Percentiles rank a stretch among this genome's conserved stretches.
Conservation (phyloP, 345 rosid genomes). For the Pseudoturritis turrita region DNA sequence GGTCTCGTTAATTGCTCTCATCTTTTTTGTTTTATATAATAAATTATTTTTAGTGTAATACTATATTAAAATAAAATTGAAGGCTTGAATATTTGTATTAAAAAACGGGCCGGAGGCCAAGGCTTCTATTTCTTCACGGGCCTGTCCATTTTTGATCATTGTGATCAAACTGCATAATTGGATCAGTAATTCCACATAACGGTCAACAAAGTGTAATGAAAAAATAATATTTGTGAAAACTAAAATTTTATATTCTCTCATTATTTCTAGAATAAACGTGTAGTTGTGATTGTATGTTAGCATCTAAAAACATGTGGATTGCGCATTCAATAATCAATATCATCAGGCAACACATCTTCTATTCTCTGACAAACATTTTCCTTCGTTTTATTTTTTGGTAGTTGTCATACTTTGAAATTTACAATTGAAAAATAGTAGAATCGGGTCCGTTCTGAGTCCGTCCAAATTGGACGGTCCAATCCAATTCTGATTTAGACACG, state of each 20-base stretch:
- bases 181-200: not conserved
- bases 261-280: not conserved
- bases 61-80: too few species aligned
- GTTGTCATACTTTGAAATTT: not conserved
- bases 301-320: not conserved
- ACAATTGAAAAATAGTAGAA: not conserved
- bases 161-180: not conserved
- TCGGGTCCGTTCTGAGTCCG: not conserved
- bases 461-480: too few species aligned
- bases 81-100: too few species aligned
- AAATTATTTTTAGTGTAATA: too few species aligned
- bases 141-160: too few species aligned
- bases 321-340: not conserved
- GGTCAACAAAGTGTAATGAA: not conserved
- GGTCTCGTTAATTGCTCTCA: too few species aligned
- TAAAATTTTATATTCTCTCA: not conserved
- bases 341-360: not conserved
- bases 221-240: not conserved
- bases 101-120: too few species aligned
- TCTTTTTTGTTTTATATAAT: too few species aligned
- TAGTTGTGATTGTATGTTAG: not conserved
- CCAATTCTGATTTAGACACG: not conserved
- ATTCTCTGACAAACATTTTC: not conserved
- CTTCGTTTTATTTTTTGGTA: not conserved
- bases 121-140: too few species aligned